These are phyloP conservation scores for Acanthamoeba royreba DNA, from an alignment of 208 protist genomes.

Conservation along the genomic window DNA sequence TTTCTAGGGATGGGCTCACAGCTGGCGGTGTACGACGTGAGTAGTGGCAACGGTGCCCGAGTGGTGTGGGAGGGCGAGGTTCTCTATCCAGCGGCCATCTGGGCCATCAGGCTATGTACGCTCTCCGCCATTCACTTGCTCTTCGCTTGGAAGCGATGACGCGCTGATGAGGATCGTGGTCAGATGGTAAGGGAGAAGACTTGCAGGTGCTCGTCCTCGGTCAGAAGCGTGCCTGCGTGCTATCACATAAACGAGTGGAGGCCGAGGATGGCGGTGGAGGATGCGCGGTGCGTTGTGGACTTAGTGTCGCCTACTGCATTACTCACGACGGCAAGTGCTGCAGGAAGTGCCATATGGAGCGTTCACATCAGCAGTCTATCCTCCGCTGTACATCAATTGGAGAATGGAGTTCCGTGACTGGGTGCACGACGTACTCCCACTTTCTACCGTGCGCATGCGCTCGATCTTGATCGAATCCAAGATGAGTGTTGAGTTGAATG, in stretches of 20 bases:
- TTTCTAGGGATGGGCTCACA: not conserved
- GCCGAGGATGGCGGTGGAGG: not conserved
- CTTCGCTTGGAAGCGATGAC: not conserved
- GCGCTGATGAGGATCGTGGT: not conserved
- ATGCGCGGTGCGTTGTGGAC: too few species aligned
- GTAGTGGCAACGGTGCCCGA: not conserved
- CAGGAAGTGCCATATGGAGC: not conserved
- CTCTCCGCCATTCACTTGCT: not conserved
- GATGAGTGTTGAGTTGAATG: not conserved
- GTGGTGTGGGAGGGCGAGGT: not conserved
- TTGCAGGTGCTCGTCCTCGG: not conserved
- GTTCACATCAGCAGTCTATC: not conserved
- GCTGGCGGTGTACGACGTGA: not conserved
- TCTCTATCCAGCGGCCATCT: not conserved
- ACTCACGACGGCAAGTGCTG: not conserved
- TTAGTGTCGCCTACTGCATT: too few species aligned
- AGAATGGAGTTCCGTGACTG: constrained; percentile 23
- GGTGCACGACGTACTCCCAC: constrained; percentile 24
- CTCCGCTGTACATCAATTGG: not conserved
- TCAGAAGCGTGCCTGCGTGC: not conserved
- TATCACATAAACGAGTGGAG: not conserved
- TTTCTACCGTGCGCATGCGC: not conserved
- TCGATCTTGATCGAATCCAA: not conserved
- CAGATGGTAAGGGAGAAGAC: not conserved
- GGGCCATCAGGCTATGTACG: constrained; percentile 29